Conservation (phyloP, 768 basidiomycete genomes). For the Neoboletus subvelutipes region DNA sequence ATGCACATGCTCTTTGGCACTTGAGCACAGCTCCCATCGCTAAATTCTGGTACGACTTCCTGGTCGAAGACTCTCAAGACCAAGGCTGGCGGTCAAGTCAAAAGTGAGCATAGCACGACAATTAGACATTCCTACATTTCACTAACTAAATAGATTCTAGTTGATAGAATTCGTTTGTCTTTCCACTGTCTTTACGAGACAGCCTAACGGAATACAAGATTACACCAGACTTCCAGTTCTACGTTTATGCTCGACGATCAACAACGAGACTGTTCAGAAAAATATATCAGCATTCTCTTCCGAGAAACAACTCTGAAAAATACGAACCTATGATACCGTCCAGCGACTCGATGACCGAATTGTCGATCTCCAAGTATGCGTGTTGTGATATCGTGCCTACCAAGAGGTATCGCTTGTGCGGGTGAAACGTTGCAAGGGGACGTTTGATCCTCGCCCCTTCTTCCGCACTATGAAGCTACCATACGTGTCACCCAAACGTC, state of each 20-base stretch:
- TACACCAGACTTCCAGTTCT: conserved; percentile 16
- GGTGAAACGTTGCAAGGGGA: conserved; percentile 36
- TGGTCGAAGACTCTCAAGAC: conserved; percentile 71
- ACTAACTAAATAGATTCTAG: conserved; percentile 15
- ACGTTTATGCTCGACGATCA: conserved; percentile 32
- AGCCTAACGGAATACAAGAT: background rate
- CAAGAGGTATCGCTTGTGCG: conserved; percentile 34
- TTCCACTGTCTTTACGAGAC: background rate
- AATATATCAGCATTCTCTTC: background rate
- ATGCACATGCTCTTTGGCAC: conserved; percentile 96
- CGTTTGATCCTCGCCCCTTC: conserved; percentile 26
- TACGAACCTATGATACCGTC: conserved; percentile 38
- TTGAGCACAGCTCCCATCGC: conserved; percentile 77
- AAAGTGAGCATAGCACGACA: conserved; percentile 19
- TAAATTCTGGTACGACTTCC: conserved; percentile 82
- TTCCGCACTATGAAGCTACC: conserved; percentile 29
- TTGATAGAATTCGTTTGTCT: conserved; percentile 5
- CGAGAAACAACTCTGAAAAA: background rate
- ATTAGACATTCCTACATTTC: conserved; percentile 3
- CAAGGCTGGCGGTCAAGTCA: conserved; percentile 58
- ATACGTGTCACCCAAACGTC: background rate
- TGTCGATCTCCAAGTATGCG: conserved; percentile 38
- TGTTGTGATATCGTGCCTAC: conserved; percentile 36
- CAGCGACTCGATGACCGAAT: conserved; percentile 31
- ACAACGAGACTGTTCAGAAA: conserved; percentile 29